Evolutionary conservation across 2,329 filamentous ascomycete species (phyloP).

Genomic region (Trichophyton equinum): DNA sequence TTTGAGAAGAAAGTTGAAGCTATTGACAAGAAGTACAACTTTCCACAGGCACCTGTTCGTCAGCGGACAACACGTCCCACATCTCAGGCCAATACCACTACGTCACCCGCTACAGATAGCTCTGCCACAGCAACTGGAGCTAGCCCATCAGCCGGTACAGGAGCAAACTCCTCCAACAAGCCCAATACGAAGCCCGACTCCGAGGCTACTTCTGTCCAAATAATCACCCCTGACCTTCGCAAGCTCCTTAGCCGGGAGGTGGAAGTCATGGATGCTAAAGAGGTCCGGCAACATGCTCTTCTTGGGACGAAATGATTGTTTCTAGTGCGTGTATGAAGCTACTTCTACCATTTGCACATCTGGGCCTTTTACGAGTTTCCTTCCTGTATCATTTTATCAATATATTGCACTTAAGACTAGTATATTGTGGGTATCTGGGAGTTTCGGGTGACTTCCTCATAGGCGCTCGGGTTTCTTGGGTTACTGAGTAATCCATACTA

Average conservation of each 20-base stretch:
- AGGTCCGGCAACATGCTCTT: slow-evolving; percentile 36
- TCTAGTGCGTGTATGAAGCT: neutral
- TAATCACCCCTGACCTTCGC: slow-evolving; percentile 46
- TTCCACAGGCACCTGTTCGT: slow-evolving; percentile 47
- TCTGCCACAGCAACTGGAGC: neutral
- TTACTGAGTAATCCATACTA: neutral
- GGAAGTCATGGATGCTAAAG: slow-evolving; percentile 32
- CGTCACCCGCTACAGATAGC: neutral
- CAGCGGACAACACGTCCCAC: slow-evolving; percentile 7
- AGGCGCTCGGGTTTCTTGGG: neutral
- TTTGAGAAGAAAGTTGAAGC: slow-evolving; percentile 84
- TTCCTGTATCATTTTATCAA: neutral
- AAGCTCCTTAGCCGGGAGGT: slow-evolving; percentile 33
- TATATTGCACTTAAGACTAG: neutral
- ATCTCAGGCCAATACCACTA: slow-evolving; percentile 3
- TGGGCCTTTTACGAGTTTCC: neutral
- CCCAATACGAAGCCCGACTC: neutral
- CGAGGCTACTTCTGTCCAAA: slow-evolving; percentile 16
- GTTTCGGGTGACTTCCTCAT: neutral
- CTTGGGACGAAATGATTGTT: slow-evolving; percentile 9
- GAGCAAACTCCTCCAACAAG: neutral
- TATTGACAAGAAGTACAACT: slow-evolving; percentile 81
- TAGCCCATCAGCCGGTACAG: neutral
- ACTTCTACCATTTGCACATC: neutral
- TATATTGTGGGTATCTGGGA: neutral